Percentiles rank a stretch among this genome's conserved stretches.
phyloP scores from a whole-genome alignment of 2,329 filamentous ascomycete genomes.

The Chaetomiaceae sp. region DNA sequence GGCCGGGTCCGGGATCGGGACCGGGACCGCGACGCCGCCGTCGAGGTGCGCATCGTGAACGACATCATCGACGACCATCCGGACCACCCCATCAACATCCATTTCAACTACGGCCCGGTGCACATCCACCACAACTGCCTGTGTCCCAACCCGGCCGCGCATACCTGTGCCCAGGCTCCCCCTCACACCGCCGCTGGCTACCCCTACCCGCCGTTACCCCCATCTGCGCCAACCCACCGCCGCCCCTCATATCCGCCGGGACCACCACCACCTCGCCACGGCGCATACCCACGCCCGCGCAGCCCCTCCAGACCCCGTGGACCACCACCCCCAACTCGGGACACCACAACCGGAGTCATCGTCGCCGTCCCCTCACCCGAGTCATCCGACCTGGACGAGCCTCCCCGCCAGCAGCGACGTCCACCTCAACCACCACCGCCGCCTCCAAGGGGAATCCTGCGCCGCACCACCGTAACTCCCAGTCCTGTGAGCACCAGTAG shows the following conservation, averaged over 20 bases:
- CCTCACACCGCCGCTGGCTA: background rate
- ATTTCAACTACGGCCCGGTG: conserved; percentile 20
- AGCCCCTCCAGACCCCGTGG: background rate
- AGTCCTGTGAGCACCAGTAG: no score
- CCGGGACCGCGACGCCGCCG: background rate
- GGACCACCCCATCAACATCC: conserved; percentile 14
- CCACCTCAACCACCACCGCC: background rate
- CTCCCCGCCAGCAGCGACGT: background rate
- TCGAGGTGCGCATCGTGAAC: conserved; percentile 6
- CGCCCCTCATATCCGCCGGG: background rate
- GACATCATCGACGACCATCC: conserved; percentile 11
- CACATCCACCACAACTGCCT: conserved; percentile 7
- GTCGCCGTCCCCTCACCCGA: background rate
- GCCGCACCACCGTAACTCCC: background rate
- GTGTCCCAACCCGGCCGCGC: background rate
- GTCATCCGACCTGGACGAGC: background rate
- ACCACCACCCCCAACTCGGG: background rate
- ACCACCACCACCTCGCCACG: background rate
- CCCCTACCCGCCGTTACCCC: background rate
- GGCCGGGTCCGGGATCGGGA: background rate
- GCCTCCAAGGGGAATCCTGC: no score
- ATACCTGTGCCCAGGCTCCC: background rate
- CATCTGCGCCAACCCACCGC: background rate
- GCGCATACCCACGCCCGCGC: background rate
- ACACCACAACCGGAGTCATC: background rate